Evolutionary conservation across 1,284 basidiomycete genomes (phyloP).

Genomic region (Leccinum laetum): DNA sequence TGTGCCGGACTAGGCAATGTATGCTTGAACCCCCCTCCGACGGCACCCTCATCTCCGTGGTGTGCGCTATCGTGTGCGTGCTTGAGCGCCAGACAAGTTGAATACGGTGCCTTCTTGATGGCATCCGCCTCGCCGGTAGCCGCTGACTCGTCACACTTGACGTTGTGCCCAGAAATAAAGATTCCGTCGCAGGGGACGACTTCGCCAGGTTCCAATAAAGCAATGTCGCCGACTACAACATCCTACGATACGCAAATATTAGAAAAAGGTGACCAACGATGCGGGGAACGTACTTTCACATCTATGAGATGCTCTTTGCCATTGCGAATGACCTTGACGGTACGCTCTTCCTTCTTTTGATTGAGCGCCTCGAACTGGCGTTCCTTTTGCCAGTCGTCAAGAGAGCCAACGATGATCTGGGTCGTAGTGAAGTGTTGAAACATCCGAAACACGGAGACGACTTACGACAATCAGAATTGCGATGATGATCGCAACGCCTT

Average conservation of each 20-base stretch:
- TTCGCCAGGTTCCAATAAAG: constrained; percentile 93
- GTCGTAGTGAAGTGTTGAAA: fast-evolving
- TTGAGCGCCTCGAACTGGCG: too few relatives aligned
- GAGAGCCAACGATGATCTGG: too few relatives aligned
- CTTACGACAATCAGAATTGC: too few relatives aligned
- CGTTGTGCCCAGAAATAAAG: constrained; percentile 90
- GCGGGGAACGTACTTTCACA: constrained; percentile 57
- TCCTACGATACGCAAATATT: constrained; percentile 47
- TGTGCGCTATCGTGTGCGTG: constrained; percentile 25
- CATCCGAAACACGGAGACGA: too few relatives aligned
- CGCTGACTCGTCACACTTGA: constrained; percentile 95
- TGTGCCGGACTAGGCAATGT: constrained; percentile 43
- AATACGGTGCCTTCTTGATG: constrained; percentile 86
- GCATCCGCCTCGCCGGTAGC: constrained; percentile 97
- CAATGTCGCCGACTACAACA: constrained; percentile 93
- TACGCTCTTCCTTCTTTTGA: too few relatives aligned
- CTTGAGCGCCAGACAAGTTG: constrained; percentile 63
- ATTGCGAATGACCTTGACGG: constrained; percentile 86
- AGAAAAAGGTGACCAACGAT: neutral
- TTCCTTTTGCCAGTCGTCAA: too few relatives aligned
- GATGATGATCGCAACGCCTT: too few relatives aligned
- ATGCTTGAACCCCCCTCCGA: constrained; percentile 20
- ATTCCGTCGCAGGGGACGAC: constrained; percentile 96
- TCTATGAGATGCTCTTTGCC: constrained; percentile 82
- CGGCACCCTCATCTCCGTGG: constrained; percentile 24